Evolutionary conservation across 2,329 filamentous ascomycete species (phyloP).

Genomic region (Curvularia lunata): DNA sequence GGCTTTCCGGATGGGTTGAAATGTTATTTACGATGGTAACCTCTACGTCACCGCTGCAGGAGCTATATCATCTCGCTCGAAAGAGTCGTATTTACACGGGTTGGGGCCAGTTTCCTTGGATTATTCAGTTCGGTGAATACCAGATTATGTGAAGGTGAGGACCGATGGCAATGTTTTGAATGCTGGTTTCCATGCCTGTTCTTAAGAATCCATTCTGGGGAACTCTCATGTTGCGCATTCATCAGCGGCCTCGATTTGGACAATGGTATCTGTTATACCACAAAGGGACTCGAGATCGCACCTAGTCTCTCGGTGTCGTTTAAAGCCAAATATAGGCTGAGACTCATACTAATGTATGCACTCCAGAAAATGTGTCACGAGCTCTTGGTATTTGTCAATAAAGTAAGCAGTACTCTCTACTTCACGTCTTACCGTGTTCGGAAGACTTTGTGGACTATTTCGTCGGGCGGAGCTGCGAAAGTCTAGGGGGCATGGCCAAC

Average conservation of each 20-base stretch:
- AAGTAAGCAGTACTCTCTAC: background rate
- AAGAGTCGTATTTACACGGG: background rate
- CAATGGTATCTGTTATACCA: background rate
- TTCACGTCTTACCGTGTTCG: background rate
- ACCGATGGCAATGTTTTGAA: background rate
- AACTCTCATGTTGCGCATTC: background rate
- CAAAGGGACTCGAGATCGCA: background rate
- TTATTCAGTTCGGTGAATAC: background rate
- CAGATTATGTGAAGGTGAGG: background rate
- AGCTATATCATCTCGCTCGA: background rate
- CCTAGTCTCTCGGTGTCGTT: background rate
- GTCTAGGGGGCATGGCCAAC: background rate
- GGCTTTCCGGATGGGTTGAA: background rate
- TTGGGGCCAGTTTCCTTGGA: background rate
- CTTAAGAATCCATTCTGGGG: background rate
- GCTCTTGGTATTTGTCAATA: background rate
- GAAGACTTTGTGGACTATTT: background rate
- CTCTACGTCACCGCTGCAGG: background rate
- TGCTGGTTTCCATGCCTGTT: background rate
- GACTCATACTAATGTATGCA: background rate
- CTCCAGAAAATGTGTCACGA: background rate
- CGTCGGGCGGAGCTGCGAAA: background rate
- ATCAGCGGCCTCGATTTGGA: background rate
- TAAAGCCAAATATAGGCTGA: background rate
- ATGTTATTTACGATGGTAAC: background rate